Base-by-base conservation (phyloP, 345 rosid species). In the Eucalyptus urophylla region DNA sequence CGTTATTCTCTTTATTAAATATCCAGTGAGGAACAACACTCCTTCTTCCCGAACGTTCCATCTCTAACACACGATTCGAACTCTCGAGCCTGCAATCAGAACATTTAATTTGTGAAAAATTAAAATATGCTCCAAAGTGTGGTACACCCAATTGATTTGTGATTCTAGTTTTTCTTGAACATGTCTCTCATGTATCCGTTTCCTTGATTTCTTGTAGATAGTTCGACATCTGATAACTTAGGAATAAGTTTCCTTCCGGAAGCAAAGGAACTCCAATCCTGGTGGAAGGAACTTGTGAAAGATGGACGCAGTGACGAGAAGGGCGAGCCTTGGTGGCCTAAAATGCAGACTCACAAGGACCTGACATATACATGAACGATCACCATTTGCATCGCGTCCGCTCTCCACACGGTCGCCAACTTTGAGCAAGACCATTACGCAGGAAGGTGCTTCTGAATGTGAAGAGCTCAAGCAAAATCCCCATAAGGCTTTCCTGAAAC, bases 221-320 rank as follows among this genome's bases (percentile, higher is more conserved):
- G 58, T 53, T 53, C 0, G 58, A 53, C 58, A 53, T 53, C 1
- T 21, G 58, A 53, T 8, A 53, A 53, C 1, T 53, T 19, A 53
- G 58, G 58, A 21, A 21, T 53, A 53, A 53, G 58, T 53, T 53
- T 19, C 25, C 58, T 53, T 24, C 29, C 62, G 2, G 29, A 56
- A 56, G 62, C 29, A 80, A 6, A 24, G 19, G 95, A 93, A 54
- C 88, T 91, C 17, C 95, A 92, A 17, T 67, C 80, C 40, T 93
- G 95, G 95, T 92, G 94, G 94, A 87, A 93, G 31, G 95, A 92
- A 87, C 33, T 91, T 29, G 80, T 89, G 14, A 88, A 92, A 44
- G 85, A 12, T 10, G 93, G 92, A 21, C 95, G 92, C 53, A 93
- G 93, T 1, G 95, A 93, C 93, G 87, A 49, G 89, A 93, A 90